A percentile compares a stretch with the other conserved stretches of the same genome.
Evolutionary conservation across 2,329 filamentous ascomycete genomes (phyloP).

Genomic region (Coccinonectria pachysandricola): DNA sequence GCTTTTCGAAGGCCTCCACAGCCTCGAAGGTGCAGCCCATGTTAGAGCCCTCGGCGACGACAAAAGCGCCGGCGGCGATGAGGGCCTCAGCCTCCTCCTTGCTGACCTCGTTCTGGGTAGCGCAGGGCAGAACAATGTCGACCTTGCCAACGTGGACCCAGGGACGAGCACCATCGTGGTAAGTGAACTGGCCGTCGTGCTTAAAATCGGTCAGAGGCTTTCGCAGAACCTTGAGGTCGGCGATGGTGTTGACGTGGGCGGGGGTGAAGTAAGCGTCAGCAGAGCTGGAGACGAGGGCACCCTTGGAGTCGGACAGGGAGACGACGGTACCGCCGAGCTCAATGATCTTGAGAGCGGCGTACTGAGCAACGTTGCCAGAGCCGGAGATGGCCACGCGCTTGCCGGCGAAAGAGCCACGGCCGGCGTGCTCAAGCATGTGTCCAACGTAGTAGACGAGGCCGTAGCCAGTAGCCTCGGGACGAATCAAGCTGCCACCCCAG

Average conservation of each 20-base stretch:
- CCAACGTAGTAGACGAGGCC: constrained; percentile 94
- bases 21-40: constrained; percentile 97
- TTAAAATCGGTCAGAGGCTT: constrained; percentile 68
- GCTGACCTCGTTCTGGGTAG: constrained; percentile 96
- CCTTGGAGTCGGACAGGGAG: constrained; percentile 89
- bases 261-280: constrained; percentile 63
- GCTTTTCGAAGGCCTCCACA: constrained; percentile 82
- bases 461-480: constrained; percentile 93
- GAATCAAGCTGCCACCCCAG: constrained; percentile 91
- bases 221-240: constrained; percentile 76
- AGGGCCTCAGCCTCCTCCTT: constrained; percentile 81
- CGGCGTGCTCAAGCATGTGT: constrained; percentile 90
- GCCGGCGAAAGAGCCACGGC: constrained; percentile 74
- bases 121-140: constrained; percentile 84
- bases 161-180: constrained; percentile 76
- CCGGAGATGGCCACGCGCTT: constrained; percentile 95
- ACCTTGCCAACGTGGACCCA: constrained; percentile 86
- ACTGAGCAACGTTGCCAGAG: constrained; percentile 96
- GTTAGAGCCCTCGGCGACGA: constrained; percentile 94
- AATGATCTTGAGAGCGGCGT: constrained; percentile 90
- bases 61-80: constrained; percentile 64
- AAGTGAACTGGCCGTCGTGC: constrained; percentile 63
- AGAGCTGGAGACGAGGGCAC: constrained; percentile 66
- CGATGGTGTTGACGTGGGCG: constrained; percentile 70
- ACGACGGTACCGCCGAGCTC: constrained; percentile 90